Percentiles rank a stretch among this genome's conserved stretches.
phyloP scores from a whole-genome alignment of 2,329 filamentous ascomycete genomes.

The Diaporthe citrichinensis region DNA sequence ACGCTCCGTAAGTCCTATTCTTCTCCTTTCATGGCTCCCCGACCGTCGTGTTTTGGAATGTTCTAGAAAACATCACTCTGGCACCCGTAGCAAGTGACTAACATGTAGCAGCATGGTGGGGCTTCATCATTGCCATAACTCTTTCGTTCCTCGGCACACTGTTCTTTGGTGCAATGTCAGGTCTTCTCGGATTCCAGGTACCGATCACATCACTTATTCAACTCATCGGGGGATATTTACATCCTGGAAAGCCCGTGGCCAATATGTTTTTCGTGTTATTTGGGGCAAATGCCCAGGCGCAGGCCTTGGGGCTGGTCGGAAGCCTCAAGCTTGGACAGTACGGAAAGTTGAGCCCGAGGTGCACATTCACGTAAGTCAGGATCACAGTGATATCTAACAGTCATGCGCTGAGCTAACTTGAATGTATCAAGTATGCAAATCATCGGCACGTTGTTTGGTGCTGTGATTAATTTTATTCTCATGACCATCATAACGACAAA shows the following conservation, averaged over 20 bases:
- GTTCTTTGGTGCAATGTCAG: conserved; percentile 56
- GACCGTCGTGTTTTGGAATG: too few relatives aligned
- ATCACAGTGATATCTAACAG: background rate
- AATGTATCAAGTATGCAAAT: conserved; percentile 51
- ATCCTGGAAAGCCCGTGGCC: conserved; percentile 55
- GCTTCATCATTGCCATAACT: conserved; percentile 55
- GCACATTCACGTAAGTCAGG: conserved; percentile 54
- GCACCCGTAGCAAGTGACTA: too few relatives aligned
- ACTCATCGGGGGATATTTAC: conserved; percentile 64
- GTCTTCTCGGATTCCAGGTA: conserved; percentile 57
- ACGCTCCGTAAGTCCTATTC: conserved; percentile 46
- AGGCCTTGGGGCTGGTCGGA: conserved; percentile 51
- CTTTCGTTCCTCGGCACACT: conserved; percentile 54
- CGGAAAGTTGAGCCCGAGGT: conserved; percentile 55
- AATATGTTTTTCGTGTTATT: conserved; percentile 61
- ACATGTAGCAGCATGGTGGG: conserved; percentile 52
- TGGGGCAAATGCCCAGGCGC: conserved; percentile 51
- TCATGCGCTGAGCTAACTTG: background rate
- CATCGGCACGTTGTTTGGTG: conserved; percentile 57
- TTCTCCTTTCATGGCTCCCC: too few relatives aligned
- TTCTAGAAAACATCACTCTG: too few relatives aligned
- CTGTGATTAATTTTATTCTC: conserved; percentile 61
- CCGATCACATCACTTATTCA: conserved; percentile 55
- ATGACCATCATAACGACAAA: conserved; percentile 60
- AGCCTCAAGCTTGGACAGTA: conserved; percentile 57